Evolutionary conservation across 345 rosid genomes (phyloP).

Genomic region (Trapa incisa): DNA sequence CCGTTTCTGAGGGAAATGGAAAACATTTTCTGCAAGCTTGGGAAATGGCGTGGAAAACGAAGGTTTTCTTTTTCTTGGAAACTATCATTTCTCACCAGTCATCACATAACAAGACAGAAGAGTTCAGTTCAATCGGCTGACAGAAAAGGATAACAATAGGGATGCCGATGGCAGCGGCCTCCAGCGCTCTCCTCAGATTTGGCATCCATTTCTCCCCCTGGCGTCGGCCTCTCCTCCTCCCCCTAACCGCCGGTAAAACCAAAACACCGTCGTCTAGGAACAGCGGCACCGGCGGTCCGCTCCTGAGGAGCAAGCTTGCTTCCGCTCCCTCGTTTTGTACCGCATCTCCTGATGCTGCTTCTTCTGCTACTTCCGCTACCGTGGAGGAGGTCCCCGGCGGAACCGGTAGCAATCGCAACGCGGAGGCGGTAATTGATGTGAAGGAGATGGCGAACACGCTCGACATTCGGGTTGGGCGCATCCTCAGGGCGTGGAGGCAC

Average conservation of each 20-base stretch:
- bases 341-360: not conserved
- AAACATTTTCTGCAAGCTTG: no score
- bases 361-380: not conserved
- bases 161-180: slow-evolving; percentile 11
- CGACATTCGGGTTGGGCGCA: slow-evolving; percentile 71
- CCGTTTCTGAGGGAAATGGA: no score
- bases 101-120: no score
- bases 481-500: slow-evolving; percentile 84
- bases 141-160: not conserved
- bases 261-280: not conserved
- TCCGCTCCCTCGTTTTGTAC: slow-evolving; percentile 5
- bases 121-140: not conserved
- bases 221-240: not conserved
- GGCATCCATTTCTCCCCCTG: slow-evolving; percentile 8
- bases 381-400: slow-evolving; percentile 7
- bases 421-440: slow-evolving; percentile 11
- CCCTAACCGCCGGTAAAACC: not conserved
- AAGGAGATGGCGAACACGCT: slow-evolving; percentile 55
- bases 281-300: not conserved
- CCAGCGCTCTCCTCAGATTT: slow-evolving; percentile 3
- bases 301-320: not conserved
- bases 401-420: slow-evolving; percentile 3
- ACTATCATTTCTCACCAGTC: no score
- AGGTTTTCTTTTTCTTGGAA: no score
- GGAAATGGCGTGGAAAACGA: no score